These are phyloP conservation scores for Phytophthora boehmeriae DNA, from an alignment of 352 stramenopile species.

Conservation along the genomic window DNA sequence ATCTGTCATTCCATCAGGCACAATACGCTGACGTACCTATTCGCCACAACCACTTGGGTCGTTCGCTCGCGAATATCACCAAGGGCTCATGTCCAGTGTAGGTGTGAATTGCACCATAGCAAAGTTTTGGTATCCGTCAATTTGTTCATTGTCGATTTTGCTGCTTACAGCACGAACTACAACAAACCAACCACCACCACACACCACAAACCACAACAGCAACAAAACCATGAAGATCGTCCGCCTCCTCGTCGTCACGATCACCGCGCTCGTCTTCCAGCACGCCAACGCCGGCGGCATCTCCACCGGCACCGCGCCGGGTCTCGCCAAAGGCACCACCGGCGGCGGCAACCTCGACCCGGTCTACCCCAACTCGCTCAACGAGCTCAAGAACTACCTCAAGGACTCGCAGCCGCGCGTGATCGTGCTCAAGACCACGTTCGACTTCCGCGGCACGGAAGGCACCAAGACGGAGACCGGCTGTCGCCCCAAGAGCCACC, in stretches of 20 bases:
- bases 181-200: not conserved
- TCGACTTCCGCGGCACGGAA: constrained; percentile 50
- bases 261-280: constrained; percentile 26
- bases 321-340: constrained; percentile 23
- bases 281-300: constrained; percentile 42
- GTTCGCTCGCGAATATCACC: not conserved
- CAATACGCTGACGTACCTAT: constrained; percentile 6
- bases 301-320: constrained; percentile 33
- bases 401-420: constrained; percentile 38
- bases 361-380: constrained; percentile 43
- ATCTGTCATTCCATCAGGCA: constrained; percentile 1
- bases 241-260: constrained; percentile 10
- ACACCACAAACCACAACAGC: too few relatives aligned
- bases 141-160: constrained; percentile 15
- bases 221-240: constrained; percentile 18
- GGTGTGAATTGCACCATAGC: too few relatives aligned
- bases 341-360: constrained; percentile 36
- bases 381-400: constrained; percentile 45
- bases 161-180: not conserved
- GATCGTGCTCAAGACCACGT: constrained; percentile 47
- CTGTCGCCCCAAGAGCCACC: constrained; percentile 38
- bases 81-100: too few relatives aligned
- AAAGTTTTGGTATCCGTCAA: not conserved
- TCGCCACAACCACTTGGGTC: constrained; percentile 1
- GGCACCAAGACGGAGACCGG: constrained; percentile 46